These are phyloP conservation scores for Mycena olivaceomarginata DNA, from an alignment of 768 basidiomycete species.

Conservation along the genomic window DNA sequence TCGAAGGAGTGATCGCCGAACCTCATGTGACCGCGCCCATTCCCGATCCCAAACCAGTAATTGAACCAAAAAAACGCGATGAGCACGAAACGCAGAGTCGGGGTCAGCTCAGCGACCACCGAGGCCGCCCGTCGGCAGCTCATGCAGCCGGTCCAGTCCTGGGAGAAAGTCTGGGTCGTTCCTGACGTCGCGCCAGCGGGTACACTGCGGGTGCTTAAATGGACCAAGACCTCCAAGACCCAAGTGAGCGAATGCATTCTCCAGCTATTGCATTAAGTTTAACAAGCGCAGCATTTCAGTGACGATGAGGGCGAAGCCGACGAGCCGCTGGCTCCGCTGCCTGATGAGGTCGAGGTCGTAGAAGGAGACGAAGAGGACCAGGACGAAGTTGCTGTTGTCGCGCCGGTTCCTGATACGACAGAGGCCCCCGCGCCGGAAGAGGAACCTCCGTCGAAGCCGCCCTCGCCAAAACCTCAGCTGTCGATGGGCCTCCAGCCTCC, in stretches of 20 bases:
- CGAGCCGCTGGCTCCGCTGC: slow-evolving; percentile 88
- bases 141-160: slow-evolving; percentile 93
- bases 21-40: not conserved
- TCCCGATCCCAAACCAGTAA: no score
- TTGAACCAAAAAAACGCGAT: slow-evolving; percentile 55
- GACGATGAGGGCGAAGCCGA: slow-evolving; percentile 90
- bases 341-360: slow-evolving; percentile 84
- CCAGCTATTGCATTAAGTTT: not conserved
- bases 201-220: slow-evolving; percentile 81
- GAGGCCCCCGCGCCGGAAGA: slow-evolving; percentile 60
- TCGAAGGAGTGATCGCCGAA: not conserved
- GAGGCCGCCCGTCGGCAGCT: slow-evolving; percentile 89
- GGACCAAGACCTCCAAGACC: slow-evolving; percentile 87
- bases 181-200: slow-evolving; percentile 74
- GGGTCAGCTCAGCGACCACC: slow-evolving; percentile 84
- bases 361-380: slow-evolving; percentile 81
- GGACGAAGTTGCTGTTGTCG: slow-evolving; percentile 71
- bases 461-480: slow-evolving; percentile 82
- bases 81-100: slow-evolving; percentile 86
- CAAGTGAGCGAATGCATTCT: slow-evolving; percentile 71
- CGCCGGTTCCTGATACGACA: slow-evolving; percentile 52
- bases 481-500: slow-evolving; percentile 69
- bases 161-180: slow-evolving; percentile 86
- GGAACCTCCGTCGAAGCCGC: slow-evolving; percentile 75
- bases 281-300: slow-evolving; percentile 83